Evolutionary conservation across 441 rosid species (phyloP).

Genomic region (Erodium chrysanthum): DNA sequence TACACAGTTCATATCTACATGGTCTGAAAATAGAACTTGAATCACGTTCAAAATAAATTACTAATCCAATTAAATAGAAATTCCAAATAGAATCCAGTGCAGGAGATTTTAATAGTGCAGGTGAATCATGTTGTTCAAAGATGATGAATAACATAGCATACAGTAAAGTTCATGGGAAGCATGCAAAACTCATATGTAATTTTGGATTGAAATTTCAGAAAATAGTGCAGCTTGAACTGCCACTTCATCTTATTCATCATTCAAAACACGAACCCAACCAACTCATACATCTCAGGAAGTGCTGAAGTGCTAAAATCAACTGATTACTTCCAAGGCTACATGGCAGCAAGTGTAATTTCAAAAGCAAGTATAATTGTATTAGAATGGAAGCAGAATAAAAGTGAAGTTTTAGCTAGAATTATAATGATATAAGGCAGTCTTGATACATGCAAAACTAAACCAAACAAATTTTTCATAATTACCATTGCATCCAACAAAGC

Average conservation of each 20-base stretch:
- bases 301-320: background rate
- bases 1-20: background rate
- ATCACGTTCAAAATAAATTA: background rate
- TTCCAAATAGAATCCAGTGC: background rate
- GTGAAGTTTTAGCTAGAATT: background rate
- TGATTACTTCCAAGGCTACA: background rate
- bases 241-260: background rate
- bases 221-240: background rate
- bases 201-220: slow-evolving; percentile 1
- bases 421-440: background rate
- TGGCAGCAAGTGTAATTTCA: background rate
- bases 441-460: background rate
- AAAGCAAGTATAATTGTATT: background rate
- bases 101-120: background rate
- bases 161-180: background rate
- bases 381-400: background rate
- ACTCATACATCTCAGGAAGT: background rate
- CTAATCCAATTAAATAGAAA: background rate
- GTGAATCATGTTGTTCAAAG: slow-evolving; percentile 1
- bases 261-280: background rate
- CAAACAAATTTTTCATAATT: background rate
- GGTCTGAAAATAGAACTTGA: background rate
- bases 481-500: slow-evolving; percentile 1
- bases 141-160: background rate
- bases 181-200: background rate